phyloP scores from a whole-genome alignment of 192 early-diverging fungal species.

The Diversispora epigaea region DNA sequence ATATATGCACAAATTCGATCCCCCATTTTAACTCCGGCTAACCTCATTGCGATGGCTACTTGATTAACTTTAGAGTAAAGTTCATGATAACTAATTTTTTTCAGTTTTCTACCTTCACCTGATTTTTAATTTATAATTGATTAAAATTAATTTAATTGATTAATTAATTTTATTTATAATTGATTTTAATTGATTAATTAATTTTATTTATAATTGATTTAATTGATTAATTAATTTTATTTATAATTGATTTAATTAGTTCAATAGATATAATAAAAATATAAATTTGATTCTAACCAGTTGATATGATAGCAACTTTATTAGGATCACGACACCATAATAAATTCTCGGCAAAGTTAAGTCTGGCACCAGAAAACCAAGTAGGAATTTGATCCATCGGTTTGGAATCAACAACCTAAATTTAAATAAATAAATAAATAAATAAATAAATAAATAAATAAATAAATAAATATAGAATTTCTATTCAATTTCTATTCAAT shows the following conservation, averaged over 20 bases:
- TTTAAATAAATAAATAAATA: too few species aligned
- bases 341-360: slow-evolving; percentile 95
- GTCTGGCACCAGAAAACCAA: slow-evolving; percentile 82
- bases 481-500: background rate
- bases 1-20: slow-evolving; percentile 90
- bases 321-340: slow-evolving; percentile 53
- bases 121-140: background rate
- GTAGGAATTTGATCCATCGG: slow-evolving; percentile 86
- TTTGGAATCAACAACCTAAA: slow-evolving; percentile 63
- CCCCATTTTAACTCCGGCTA: slow-evolving; percentile 67
- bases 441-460: too few species aligned
- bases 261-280: slow-evolving; percentile 5
- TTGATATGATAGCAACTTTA: slow-evolving; percentile 56
- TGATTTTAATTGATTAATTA: too few species aligned
- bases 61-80: slow-evolving; percentile 68
- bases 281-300: slow-evolving; percentile 36
- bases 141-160: background rate
- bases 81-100: slow-evolving; percentile 65
- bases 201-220: background rate
- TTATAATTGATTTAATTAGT: background rate
- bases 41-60: slow-evolving; percentile 72
- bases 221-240: background rate
- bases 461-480: too few species aligned
- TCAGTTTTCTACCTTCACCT: slow-evolving; percentile 48
- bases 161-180: background rate